Evolutionary conservation across 495 filamentous ascomycete species (phyloP).

Genomic region (Filosporella fistucella): DNA sequence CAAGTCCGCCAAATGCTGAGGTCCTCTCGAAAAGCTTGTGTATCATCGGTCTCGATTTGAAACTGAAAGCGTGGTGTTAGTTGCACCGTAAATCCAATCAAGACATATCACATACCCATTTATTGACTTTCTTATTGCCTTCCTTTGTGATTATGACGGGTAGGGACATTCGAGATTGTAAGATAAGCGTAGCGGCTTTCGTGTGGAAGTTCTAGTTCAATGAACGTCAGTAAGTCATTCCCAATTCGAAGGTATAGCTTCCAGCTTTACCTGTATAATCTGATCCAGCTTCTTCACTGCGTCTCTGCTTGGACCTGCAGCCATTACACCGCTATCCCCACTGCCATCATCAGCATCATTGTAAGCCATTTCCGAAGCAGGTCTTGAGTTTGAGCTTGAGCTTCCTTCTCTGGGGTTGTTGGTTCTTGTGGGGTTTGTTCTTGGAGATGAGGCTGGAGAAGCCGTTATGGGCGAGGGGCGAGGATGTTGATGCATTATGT

Average conservation of each 20-base stretch:
- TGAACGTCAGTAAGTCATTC: neutral
- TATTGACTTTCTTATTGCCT: conserved; percentile 65
- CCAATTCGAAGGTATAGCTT: neutral
- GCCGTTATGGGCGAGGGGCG: conserved; percentile 61
- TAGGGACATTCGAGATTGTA: conserved; percentile 72
- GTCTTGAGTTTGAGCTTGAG: conserved; percentile 11
- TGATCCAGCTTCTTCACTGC: conserved; percentile 76
- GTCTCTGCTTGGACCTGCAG: conserved; percentile 49
- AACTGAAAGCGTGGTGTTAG: no score
- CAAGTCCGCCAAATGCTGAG: conserved; percentile 73
- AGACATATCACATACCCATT: conserved; percentile 98
- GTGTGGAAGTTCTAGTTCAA: conserved; percentile 73
- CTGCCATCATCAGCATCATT: conserved; percentile 23
- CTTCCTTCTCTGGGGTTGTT: conserved; percentile 65
- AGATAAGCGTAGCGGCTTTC: conserved; percentile 82
- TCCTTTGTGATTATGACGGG: conserved; percentile 53
- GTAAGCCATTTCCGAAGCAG: conserved; percentile 22
- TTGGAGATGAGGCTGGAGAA: conserved; percentile 60
- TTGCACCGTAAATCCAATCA: no score
- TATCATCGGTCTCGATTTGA: conserved; percentile 90
- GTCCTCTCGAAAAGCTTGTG: conserved; percentile 76
- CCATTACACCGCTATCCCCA: conserved; percentile 36
- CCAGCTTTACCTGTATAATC: conserved; percentile 72
- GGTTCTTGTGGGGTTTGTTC: conserved; percentile 63
- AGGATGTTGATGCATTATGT: conserved; percentile 78